Conservation (phyloP, 2,329 filamentous ascomycete species). For the Incumbomyces delicatus region DNA sequence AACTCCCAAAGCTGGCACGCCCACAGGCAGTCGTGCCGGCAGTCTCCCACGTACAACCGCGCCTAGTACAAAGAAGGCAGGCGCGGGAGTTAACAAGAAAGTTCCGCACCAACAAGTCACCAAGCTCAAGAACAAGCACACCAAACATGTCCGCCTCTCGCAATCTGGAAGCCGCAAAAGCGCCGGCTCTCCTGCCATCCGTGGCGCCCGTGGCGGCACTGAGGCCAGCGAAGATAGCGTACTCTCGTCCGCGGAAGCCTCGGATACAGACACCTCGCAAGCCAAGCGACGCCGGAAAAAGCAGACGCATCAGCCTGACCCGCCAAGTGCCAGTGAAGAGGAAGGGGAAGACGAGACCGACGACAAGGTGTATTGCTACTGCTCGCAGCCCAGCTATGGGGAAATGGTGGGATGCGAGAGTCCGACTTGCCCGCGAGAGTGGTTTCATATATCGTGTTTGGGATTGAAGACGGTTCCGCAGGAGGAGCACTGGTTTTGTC, state of each 20-base stretch:
- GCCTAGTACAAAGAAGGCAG: constrained; percentile 42
- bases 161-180: constrained; percentile 31
- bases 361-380: constrained; percentile 56
- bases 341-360: constrained; percentile 44
- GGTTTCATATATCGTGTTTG: constrained; percentile 59
- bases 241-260: constrained; percentile 41
- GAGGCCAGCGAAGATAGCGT: constrained; percentile 40
- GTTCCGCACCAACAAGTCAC: constrained; percentile 23
- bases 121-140: constrained; percentile 28
- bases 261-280: constrained; percentile 33
- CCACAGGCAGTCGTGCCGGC: constrained; percentile 46
- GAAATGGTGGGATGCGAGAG: constrained; percentile 62
- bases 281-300: constrained; percentile 15
- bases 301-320: constrained; percentile 21
- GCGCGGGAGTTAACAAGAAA: constrained; percentile 36
- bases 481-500: constrained; percentile 49
- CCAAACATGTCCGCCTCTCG: constrained; percentile 32
- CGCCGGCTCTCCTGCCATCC: constrained; percentile 30
- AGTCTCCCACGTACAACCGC: constrained; percentile 41
- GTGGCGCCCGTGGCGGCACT: constrained; percentile 27
- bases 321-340: constrained; percentile 35
- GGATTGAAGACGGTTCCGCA: constrained; percentile 51
- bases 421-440: constrained; percentile 53
- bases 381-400: constrained; percentile 54
- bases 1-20: constrained; percentile 52